Evolutionary conservation across 2,329 filamentous ascomycete species (phyloP).

Genomic region (Fusarium fracticaudum): DNA sequence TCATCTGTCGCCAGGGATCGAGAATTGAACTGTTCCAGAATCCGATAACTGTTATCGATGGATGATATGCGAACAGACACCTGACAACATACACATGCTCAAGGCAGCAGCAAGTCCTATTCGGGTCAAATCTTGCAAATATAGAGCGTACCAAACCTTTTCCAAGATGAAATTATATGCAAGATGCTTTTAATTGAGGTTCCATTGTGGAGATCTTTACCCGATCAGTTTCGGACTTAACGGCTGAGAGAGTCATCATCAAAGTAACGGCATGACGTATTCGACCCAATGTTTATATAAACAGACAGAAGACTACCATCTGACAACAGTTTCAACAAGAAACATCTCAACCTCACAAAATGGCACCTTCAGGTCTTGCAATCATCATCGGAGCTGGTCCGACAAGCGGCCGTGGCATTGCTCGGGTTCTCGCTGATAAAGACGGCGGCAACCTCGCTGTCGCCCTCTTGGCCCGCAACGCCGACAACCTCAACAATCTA

Average conservation of each 20-base stretch:
- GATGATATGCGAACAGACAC: not conserved
- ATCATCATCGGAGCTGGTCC: constrained; percentile 63
- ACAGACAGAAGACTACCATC: accelerated
- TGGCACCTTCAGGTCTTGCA: constrained; percentile 59
- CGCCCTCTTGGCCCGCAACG: constrained; percentile 30
- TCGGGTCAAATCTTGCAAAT: not conserved
- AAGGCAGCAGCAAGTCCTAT: not conserved
- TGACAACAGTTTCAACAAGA: not conserved
- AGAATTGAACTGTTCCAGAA: no score
- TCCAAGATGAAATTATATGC: not conserved
- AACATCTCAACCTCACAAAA: constrained; percentile 25
- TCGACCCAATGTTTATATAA: not conserved
- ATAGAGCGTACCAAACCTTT: not conserved
- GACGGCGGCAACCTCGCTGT: constrained; percentile 31
- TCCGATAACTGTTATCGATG: accelerated
- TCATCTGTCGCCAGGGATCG: accelerated
- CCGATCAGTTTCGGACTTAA: not conserved
- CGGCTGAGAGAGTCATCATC: constrained; percentile 2
- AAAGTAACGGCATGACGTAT: not conserved
- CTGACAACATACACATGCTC: not conserved
- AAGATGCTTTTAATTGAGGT: not conserved
- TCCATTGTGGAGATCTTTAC: not conserved
- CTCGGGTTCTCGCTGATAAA: constrained; percentile 48
- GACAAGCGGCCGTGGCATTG: constrained; percentile 63
- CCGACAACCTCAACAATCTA: constrained; percentile 41